Conservation (phyloP, 2,329 filamentous ascomycete species). For the Blumeriella jaapii region DNA sequence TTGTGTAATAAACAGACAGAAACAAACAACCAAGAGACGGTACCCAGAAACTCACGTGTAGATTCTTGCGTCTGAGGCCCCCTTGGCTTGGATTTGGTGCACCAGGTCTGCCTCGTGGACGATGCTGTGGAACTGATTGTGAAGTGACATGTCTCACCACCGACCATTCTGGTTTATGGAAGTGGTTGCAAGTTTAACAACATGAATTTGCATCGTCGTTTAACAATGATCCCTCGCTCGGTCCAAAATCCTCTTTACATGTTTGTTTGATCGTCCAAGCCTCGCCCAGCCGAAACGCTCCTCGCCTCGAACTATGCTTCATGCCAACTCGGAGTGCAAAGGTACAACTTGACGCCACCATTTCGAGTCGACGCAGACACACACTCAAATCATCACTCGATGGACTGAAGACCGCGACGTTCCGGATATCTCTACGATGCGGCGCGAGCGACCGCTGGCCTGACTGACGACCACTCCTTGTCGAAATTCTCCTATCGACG, state of each 20-base stretch:
- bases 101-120: too few species aligned
- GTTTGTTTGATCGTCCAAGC: slow-evolving; percentile 15
- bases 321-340: slow-evolving; percentile 3
- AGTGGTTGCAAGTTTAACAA: too few species aligned
- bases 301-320: slow-evolving; percentile 11
- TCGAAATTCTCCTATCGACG: slow-evolving; percentile 3
- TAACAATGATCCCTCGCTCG: neutral
- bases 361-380: slow-evolving; percentile 3
- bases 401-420: slow-evolving; percentile 21
- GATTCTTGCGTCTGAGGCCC: too few species aligned
- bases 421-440: slow-evolving; percentile 8
- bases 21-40: slow-evolving; percentile 6
- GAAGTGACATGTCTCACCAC: too few species aligned
- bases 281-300: slow-evolving; percentile 14
- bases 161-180: too few species aligned
- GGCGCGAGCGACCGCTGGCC: slow-evolving; percentile 5
- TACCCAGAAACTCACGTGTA: slow-evolving; percentile 11
- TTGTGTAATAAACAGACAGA: slow-evolving; percentile 19
- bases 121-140: too few species aligned
- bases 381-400: slow-evolving; percentile 14
- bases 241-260: slow-evolving; percentile 3
- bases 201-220: too few species aligned
- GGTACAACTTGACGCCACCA: slow-evolving; percentile 3
- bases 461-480: neutral
- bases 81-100: too few species aligned